Conservation (phyloP, 805 yeast genomes). For the Pichia nakasei region DNA sequence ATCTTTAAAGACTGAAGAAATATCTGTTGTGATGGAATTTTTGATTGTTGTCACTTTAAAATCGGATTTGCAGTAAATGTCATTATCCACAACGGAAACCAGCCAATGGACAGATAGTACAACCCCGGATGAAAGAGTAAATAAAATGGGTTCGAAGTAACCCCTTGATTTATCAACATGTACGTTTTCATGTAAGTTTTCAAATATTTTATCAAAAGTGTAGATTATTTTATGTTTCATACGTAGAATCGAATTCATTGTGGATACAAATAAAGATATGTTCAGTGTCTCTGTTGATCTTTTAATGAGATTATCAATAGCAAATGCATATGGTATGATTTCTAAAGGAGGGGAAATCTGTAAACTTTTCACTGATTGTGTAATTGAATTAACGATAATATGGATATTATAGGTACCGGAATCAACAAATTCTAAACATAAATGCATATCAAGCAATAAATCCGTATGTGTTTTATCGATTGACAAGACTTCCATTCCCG, state of each 20-base stretch:
- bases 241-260: conserved; percentile 5
- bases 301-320: neutral
- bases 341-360: neutral
- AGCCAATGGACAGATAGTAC: conserved; percentile 1
- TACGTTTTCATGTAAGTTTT: neutral
- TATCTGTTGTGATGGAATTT: conserved; percentile 9
- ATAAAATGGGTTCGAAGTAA: neutral
- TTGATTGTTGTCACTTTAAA: neutral
- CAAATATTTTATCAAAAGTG: neutral
- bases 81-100: neutral
- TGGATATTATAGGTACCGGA: neutral
- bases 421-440: neutral
- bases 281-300: neutral
- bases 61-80: conserved; percentile 4
- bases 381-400: neutral
- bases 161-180: neutral
- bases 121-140: neutral
- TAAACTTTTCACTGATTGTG: neutral
- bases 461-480: neutral
- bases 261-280: conserved; percentile 2
- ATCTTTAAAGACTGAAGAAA: conserved; percentile 4
- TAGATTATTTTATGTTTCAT: conserved; percentile 3
- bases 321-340: neutral
- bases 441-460: neutral
- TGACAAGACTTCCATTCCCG: conserved; percentile 14